Percentiles rank a stretch among this genome's conserved stretches.
Conservation (phyloP, 345 rosid species). For the Carallia brachiata region DNA sequence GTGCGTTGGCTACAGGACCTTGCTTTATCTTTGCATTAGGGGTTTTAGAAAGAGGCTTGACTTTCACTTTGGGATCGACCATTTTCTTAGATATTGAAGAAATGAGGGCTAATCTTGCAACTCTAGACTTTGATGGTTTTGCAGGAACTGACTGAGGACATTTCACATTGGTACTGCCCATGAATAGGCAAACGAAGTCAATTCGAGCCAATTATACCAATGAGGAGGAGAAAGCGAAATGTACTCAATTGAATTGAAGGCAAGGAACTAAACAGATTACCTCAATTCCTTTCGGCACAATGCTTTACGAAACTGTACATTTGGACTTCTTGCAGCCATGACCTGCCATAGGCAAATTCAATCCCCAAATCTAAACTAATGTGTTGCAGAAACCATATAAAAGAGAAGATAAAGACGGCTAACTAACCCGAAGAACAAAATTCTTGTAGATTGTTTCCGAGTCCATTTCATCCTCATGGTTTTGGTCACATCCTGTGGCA, state of each 20-base stretch:
- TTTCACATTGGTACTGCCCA: conserved; percentile 40
- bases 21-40: conserved; percentile 45
- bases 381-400: not conserved
- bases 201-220: not conserved
- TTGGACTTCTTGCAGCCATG: conserved; percentile 98
- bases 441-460: conserved; percentile 76
- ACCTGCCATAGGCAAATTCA: conserved; percentile 41
- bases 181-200: conserved; percentile 1
- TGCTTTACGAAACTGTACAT: conserved; percentile 58
- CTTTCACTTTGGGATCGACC: conserved; percentile 44
- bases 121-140: conserved; percentile 63
- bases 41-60: conserved; percentile 31
- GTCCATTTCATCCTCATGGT: conserved; percentile 89
- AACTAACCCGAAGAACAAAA: conserved; percentile 84
- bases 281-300: conserved; percentile 47
- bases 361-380: conserved; percentile 4
- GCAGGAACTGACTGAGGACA: conserved; percentile 87
- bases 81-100: conserved; percentile 63
- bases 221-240: not conserved
- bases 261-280: conserved; percentile 22
- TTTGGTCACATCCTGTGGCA: conserved; percentile 78
- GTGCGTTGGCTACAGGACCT: conserved; percentile 43
- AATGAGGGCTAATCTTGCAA: conserved; percentile 65
- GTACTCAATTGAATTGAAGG: not conserved
- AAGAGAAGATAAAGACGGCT: not conserved